A percentile compares a stretch with the other conserved stretches of the same genome.
Conservation (phyloP, 306 rosid species). For the Medicago ruthenica region DNA sequence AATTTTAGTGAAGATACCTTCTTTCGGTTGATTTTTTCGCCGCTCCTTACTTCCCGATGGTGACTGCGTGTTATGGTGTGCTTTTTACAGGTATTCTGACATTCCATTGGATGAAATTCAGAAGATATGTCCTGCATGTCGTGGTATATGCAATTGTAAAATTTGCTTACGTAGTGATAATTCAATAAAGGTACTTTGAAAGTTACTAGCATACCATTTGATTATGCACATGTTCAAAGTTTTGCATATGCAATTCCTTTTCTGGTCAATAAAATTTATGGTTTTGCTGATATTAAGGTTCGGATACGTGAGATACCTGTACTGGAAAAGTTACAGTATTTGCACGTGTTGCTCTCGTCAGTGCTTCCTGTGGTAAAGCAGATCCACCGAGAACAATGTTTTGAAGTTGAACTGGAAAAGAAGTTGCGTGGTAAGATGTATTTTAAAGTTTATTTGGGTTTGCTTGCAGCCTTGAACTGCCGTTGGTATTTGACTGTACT, state of each 20-base stretch:
- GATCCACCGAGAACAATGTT: conserved; percentile 82
- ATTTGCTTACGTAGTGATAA: conserved; percentile 84
- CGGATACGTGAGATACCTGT: conserved; percentile 87
- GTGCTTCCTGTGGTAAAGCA: conserved; percentile 92
- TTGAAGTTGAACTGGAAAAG: conserved; percentile 90
- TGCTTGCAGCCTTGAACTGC: conserved; percentile 23
- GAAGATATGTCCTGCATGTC: conserved; percentile 88
- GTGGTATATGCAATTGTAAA: conserved; percentile 88
- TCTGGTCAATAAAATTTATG: conserved; percentile 35
- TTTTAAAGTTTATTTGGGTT: conserved; percentile 35
- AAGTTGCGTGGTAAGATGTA: conserved; percentile 73
- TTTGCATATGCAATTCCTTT: conserved; percentile 23
- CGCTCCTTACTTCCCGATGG: not conserved
- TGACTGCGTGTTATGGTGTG: conserved; percentile 31
- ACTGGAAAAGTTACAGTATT: conserved; percentile 80
- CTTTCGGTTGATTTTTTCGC: conserved; percentile 26
- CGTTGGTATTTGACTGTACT: conserved; percentile 38
- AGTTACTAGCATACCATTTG: not conserved
- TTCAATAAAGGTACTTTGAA: conserved; percentile 74
- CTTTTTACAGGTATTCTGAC: conserved; percentile 70
- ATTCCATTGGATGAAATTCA: conserved; percentile 75
- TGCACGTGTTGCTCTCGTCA: conserved; percentile 74
- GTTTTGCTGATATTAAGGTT: conserved; percentile 61
- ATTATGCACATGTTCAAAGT: conserved; percentile 32
- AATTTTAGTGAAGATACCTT: not conserved